These are phyloP conservation scores for Trichosanthes truncata DNA, from an alignment of 306 rosid species.

Conservation along the genomic window DNA sequence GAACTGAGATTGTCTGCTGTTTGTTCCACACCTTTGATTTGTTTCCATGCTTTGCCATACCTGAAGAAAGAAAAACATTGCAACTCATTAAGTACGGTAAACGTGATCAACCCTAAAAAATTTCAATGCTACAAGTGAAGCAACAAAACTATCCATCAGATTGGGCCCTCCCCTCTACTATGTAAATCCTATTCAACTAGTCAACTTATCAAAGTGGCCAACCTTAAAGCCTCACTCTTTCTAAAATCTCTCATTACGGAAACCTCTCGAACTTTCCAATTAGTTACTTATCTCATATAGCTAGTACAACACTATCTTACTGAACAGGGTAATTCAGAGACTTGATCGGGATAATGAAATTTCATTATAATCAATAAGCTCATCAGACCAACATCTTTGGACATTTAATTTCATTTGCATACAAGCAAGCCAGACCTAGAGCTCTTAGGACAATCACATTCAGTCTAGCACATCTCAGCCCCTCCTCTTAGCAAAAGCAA, in stretches of 20 bases:
- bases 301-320: neutral
- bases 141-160: neutral
- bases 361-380: neutral
- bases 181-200: neutral
- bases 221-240: neutral
- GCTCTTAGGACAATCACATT: neutral
- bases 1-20: conserved; percentile 18
- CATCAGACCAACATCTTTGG: neutral
- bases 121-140: neutral
- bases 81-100: neutral
- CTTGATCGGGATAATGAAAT: neutral
- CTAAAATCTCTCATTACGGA: neutral
- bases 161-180: neutral
- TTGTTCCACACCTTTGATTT: conserved; percentile 35
- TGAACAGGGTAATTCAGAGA: neutral
- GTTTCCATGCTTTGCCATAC: conserved; percentile 57
- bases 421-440: neutral
- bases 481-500: neutral
- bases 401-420: neutral
- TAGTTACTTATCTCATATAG: neutral
- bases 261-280: neutral
- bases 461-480: neutral
- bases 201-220: neutral
- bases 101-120: neutral
- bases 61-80: conserved; percentile 21